These are phyloP conservation scores for Cladosporium sp. DNA, from an alignment of 2,329 filamentous ascomycete genomes.

Conservation along the genomic window DNA sequence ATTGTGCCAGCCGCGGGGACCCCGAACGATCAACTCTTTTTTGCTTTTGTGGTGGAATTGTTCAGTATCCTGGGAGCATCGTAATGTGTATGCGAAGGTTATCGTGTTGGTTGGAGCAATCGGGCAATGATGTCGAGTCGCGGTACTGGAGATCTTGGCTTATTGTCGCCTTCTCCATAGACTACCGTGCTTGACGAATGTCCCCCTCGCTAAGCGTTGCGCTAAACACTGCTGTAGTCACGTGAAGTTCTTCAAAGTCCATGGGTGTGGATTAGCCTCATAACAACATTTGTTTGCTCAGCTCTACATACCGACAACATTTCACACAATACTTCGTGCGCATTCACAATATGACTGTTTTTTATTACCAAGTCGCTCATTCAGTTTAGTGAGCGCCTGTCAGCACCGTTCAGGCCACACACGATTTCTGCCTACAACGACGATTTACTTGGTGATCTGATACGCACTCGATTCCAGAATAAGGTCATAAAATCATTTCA, in stretches of 20 bases:
- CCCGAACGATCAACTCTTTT: not conserved
- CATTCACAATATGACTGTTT: not conserved
- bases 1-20: constrained; percentile 13
- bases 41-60: not conserved
- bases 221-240: not conserved
- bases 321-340: not conserved
- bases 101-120: not conserved
- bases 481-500: no score
- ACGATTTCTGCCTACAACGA: no score
- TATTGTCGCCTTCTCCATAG: constrained; percentile 2
- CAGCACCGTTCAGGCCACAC: no score
- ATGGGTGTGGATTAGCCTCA: no score
- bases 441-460: no score
- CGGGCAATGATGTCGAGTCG: constrained; percentile 4
- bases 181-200: not conserved
- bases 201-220: not conserved
- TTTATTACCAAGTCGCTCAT: no score
- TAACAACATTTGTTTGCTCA: no score
- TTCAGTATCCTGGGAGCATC: constrained; percentile 1
- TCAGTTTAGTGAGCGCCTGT: no score
- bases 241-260: not conserved
- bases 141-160: constrained; percentile 6
- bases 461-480: no score
- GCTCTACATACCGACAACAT: no score
- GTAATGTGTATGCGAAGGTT: not conserved